Percentiles rank a stretch among this genome's conserved stretches.
phyloP scores from a whole-genome alignment of 768 basidiomycete species.

The Galerina marginata region DNA sequence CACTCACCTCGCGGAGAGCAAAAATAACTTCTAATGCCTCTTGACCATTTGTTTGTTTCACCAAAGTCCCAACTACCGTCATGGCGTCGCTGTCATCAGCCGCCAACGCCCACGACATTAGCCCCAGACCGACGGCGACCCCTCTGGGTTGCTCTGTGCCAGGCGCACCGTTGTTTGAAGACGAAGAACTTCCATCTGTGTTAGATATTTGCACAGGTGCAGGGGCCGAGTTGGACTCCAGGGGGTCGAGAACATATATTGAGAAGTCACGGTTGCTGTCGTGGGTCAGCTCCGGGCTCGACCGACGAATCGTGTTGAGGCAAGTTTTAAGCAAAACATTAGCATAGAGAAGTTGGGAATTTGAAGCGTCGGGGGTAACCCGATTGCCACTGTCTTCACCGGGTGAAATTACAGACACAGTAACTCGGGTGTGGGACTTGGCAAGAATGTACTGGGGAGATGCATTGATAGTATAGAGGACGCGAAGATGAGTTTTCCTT shows the following conservation, averaged over 20 bases:
- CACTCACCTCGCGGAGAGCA: conserved; percentile 53
- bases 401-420: conserved; percentile 38
- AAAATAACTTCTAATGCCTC: conserved; percentile 69
- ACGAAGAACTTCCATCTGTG: conserved; percentile 23
- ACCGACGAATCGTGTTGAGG: conserved; percentile 68
- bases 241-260: conserved; percentile 80
- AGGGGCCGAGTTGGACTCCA: conserved; percentile 69
- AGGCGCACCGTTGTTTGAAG: conserved; percentile 24
- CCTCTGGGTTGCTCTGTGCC: conserved; percentile 46
- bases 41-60: conserved; percentile 52
- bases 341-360: conserved; percentile 46
- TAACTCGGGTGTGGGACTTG: conserved; percentile 54
- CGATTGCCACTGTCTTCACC: conserved; percentile 16
- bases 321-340: conserved; percentile 67
- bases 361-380: conserved; percentile 21
- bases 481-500: conserved; percentile 55
- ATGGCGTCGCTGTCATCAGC: conserved; percentile 48
- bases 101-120: conserved; percentile 71
- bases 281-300: conserved; percentile 74
- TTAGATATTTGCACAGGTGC: conserved; percentile 48
- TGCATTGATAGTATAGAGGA: conserved; percentile 76
- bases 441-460: conserved; percentile 81
- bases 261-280: conserved; percentile 71
- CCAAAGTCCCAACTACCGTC: conserved; percentile 66
- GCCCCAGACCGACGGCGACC: conserved; percentile 75